Conservation (phyloP, 352 stramenopile genomes). For the Globisporangium cylindrosporum region DNA sequence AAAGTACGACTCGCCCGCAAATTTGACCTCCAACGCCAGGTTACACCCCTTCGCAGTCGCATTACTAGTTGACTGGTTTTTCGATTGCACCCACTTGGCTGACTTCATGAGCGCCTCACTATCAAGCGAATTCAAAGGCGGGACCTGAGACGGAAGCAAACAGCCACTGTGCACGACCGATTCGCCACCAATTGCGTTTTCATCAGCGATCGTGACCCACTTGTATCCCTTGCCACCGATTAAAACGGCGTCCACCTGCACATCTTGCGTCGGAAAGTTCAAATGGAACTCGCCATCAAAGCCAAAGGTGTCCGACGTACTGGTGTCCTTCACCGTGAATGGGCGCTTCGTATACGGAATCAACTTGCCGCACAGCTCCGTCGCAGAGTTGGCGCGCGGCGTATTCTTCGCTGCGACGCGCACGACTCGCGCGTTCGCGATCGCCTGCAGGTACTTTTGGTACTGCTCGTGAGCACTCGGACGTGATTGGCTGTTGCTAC, state of each 20-base stretch:
- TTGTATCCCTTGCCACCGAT: background rate
- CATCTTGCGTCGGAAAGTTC: background rate
- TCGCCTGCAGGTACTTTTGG: background rate
- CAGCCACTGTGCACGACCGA: background rate
- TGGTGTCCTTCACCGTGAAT: background rate
- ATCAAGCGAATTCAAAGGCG: background rate
- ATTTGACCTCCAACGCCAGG: background rate
- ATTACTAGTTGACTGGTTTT: background rate
- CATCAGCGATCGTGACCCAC: conserved; percentile 2
- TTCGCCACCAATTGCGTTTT: background rate
- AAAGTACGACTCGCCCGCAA: conserved; percentile 8
- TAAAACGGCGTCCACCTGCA: background rate
- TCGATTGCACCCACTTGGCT: background rate
- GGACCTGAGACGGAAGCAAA: background rate
- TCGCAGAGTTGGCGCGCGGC: background rate
- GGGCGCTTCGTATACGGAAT: background rate
- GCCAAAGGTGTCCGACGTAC: background rate
- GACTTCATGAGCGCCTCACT: background rate
- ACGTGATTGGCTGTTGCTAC: background rate
- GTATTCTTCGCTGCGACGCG: conserved; percentile 5
- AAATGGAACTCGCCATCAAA: background rate
- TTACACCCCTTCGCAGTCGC: background rate
- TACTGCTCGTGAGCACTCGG: background rate
- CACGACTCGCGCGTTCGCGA: background rate
- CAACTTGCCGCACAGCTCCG: background rate